Base-by-base conservation (phyloP, 805 yeast genomes). In the Lipomyces yamadae region DNA sequence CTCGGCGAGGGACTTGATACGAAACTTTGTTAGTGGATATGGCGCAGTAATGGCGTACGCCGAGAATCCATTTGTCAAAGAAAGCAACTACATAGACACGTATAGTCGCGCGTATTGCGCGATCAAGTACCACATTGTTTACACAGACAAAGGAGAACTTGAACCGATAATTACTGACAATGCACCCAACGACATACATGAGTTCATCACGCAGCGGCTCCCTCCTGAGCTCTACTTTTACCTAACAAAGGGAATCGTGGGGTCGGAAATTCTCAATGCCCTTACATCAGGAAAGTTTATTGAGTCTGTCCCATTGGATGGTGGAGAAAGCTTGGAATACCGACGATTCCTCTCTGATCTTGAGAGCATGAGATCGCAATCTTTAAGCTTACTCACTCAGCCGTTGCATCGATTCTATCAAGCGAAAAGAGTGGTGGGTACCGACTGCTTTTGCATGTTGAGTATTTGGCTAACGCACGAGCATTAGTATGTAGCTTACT, bases 201-300 rank as follows among this genome's bases (percentile, higher is more conserved):
- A 88, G 57, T 84, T 92, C 58, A 83, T 95, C 59, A 92, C 96
- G 8, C 91, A 90, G 76, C 85, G 93, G 74, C 81, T 95, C 61
- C 96, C 98, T 1, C 90, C 91, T 62, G 98, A 93, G 78, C 82
- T 89, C 54, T 88, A 86, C 74, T 92, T 88, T 75, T 95, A 92
- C 77, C 86, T 86, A 74, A 88, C 96, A 0, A 77, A 89, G 65
- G 98, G 98, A 1, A 75, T 93, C 32, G 79, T 89, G 11, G 85
- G 88, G 6, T 78, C 88, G 4, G 87, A 86, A 65, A 76, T 91
- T 32, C 82, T 89, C 54, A 89, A 88, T 69, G 85, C 92, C 0
- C 81, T 93, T 24, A 82, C 88, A 0, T 85, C 85, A 65, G 95
- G 92, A 1, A 53, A 48, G 15, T 52, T 61, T 33, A n/a, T 70